Evolutionary conservation across 331 rosid genomes (phyloP).

Genomic region (Quercus lobata): DNA sequence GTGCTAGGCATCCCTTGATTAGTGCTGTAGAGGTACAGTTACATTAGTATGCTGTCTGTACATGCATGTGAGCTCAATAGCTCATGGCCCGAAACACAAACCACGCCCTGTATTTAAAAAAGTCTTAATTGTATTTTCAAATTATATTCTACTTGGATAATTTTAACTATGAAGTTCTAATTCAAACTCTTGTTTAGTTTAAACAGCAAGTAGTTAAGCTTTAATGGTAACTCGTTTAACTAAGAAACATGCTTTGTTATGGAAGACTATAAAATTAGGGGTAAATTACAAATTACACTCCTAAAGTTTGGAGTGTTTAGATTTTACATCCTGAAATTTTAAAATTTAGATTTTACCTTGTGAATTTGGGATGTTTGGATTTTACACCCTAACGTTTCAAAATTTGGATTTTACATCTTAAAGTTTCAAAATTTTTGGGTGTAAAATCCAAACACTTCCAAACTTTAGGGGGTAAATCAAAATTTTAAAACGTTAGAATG

Average conservation of each 20-base stretch:
- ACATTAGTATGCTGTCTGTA: background rate
- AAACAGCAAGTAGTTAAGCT: background rate
- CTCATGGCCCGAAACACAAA: background rate
- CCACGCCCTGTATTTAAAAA: background rate
- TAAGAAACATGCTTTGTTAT: background rate
- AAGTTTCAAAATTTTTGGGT: fast-evolving
- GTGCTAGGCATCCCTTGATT: background rate
- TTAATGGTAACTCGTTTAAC: background rate
- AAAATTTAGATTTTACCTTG: too few species aligned
- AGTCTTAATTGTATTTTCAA: background rate
- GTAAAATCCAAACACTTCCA: too few species aligned
- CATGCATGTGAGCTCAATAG: background rate
- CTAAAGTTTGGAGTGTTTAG: too few species aligned
- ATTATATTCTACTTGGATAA: background rate
- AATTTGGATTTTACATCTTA: too few species aligned
- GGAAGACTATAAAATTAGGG: background rate
- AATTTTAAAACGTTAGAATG: too few species aligned
- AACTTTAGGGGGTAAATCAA: fast-evolving
- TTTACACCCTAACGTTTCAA: too few species aligned
- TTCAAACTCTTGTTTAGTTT: background rate
- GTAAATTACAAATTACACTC: too few species aligned
- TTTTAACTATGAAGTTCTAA: background rate
- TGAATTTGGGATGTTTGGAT: too few species aligned
- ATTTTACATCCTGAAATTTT: too few species aligned
- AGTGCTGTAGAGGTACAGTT: background rate